Evolutionary conservation across 202 grass and related monocot species (phyloP), one percentile per base, ranked within the genome.

Genomic region (Elaeis oleifera): DNA sequence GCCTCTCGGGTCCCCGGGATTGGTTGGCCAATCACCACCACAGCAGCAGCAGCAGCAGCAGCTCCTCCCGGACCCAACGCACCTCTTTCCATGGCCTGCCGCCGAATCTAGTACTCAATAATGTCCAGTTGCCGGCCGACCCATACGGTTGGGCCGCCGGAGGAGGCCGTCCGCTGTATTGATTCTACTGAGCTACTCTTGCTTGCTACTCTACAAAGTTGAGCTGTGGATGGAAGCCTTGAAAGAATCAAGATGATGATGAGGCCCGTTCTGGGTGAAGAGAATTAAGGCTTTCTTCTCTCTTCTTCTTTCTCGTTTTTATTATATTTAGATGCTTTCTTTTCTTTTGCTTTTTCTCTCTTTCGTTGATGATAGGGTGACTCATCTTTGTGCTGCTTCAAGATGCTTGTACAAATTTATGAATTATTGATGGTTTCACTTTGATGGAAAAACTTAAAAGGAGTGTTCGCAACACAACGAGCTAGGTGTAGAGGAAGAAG

Each of bases 91-190:
- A 83, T 6, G 70, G 87, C 31, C 70, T 85, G 32, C 84, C 88
- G 5, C 83, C 76, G 58, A 71, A 84, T 72, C 77, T 92, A 20
- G 20, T 20, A 23, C 61, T 99, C 29, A 84, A 89, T 53, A 87
- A 84, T 50, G 78, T 99, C 50, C 88, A 85, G 69, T 80, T 89
- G 56, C 80, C 80, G 31, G 66, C 68, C 54, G 85, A 94, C 4
- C 61, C 73, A 53, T 99, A 99, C 78, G 75, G 73, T 1, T 99
- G 94, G 94, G 60, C 75, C 17, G 56, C 65, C 36, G 64, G 67
- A 14, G 84, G 79, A n/a, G 74, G 64, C 6, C 79, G 79, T 61
- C 57, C 79, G 17, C 82, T 72, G n/a, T 90, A 83, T 73, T 90
- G 73, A 85, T 89, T 63, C 25, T 44, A 44, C 36, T 44, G 1